Evolutionary conservation across 179 eudicot genomes (phyloP).

Genomic region (Corrigiola litoralis): DNA sequence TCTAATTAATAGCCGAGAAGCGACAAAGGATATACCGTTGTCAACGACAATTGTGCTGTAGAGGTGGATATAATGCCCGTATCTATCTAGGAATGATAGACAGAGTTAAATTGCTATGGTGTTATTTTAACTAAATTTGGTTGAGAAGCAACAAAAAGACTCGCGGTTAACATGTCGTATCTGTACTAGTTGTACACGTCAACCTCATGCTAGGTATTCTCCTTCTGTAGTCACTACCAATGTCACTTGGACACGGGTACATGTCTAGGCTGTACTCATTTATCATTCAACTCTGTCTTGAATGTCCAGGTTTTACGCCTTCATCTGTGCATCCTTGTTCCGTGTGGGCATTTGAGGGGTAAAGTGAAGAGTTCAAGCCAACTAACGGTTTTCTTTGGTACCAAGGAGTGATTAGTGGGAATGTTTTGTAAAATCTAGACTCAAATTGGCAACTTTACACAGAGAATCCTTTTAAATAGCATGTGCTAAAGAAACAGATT

Average conservation of each 20-base stretch:
- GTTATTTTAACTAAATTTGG: neutral
- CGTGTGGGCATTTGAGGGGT: neutral
- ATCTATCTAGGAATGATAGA: neutral
- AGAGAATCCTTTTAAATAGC: too few relatives aligned
- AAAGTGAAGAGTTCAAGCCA: neutral
- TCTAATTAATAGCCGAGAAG: neutral
- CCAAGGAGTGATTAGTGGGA: too few relatives aligned
- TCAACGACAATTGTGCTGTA: neutral
- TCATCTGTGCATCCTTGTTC: neutral
- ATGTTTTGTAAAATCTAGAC: too few relatives aligned
- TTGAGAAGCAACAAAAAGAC: neutral
- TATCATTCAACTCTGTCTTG: too few relatives aligned
- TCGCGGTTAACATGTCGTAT: neutral
- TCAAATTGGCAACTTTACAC: too few relatives aligned
- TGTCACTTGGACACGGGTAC: too few relatives aligned
- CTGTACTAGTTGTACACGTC: neutral
- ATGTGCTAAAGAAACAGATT: too few relatives aligned
- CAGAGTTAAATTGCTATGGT: neutral
- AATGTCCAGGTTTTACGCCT: too few relatives aligned
- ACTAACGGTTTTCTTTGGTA: too few relatives aligned
- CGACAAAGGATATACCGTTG: neutral
- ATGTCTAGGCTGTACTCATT: too few relatives aligned
- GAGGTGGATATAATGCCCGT: neutral
- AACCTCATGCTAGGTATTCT: neutral
- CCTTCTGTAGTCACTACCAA: too few relatives aligned